phyloP scores from a whole-genome alignment of 2,329 filamentous ascomycete species.

The Epichloe hybrida region DNA sequence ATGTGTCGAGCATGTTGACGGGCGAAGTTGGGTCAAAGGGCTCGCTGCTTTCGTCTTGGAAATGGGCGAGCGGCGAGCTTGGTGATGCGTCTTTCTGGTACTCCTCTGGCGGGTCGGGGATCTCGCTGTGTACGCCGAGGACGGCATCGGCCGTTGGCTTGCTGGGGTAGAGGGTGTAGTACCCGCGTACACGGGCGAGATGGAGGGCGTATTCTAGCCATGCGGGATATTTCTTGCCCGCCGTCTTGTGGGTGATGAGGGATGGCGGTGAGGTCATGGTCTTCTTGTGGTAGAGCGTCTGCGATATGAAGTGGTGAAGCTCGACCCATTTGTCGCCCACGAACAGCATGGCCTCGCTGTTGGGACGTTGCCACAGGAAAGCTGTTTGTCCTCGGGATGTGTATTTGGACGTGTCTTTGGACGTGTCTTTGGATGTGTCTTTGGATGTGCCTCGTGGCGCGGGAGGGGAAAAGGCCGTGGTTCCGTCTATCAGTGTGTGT shows the following conservation, averaged over 20 bases:
- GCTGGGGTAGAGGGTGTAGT: constrained; percentile 67
- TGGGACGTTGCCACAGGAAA: constrained; percentile 78
- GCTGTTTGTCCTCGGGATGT: constrained; percentile 27
- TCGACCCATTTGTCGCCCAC: constrained; percentile 80
- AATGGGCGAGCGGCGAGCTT: constrained; percentile 10
- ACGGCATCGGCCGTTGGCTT: constrained; percentile 39
- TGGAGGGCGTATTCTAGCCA: constrained; percentile 71
- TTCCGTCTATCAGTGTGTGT: constrained; percentile 46
- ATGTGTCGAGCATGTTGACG: constrained; percentile 33
- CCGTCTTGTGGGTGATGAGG: constrained; percentile 37
- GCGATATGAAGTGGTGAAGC: constrained; percentile 65
- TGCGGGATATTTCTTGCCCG: constrained; percentile 56
- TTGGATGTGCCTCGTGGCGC: constrained; percentile 6
- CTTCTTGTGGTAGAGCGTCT: constrained; percentile 37
- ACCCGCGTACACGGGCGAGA: constrained; percentile 62
- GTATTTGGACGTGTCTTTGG: not conserved
- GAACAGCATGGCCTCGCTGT: constrained; percentile 68
- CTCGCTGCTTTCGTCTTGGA: constrained; percentile 17
- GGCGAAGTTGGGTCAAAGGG: constrained; percentile 30
- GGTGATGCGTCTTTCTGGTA: constrained; percentile 21
- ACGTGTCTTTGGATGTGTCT: not conserved
- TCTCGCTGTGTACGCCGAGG: constrained; percentile 64
- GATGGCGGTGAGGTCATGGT: constrained; percentile 21
- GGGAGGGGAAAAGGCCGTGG: constrained; percentile 38
- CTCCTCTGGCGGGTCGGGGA: constrained; percentile 61